phyloP scores from a whole-genome alignment of 441 rosid species.

The Adansonia rubrostipa region DNA sequence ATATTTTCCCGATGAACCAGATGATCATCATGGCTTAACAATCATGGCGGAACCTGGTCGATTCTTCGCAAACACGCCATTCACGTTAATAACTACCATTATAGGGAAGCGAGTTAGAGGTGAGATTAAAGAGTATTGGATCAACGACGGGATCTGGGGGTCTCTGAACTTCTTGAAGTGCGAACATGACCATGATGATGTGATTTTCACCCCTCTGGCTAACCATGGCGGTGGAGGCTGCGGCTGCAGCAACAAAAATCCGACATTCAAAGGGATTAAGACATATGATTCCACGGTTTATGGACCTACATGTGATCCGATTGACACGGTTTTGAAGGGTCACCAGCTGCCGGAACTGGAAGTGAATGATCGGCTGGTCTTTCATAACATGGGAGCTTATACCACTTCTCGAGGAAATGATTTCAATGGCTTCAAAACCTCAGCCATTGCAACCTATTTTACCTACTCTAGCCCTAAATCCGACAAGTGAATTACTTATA shows the following conservation, averaged over 20 bases:
- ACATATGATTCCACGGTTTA: conserved; percentile 37
- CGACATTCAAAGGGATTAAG: not conserved
- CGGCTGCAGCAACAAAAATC: no score
- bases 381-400: conserved; percentile 49
- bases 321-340: conserved; percentile 36
- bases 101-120: conserved; percentile 45
- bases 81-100: conserved; percentile 35
- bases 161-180: conserved; percentile 31
- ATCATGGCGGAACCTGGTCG: conserved; percentile 46
- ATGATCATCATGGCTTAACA: not conserved
- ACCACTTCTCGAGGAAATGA: conserved; percentile 35
- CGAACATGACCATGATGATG: conserved; percentile 31
- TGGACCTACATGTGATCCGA: conserved; percentile 46
- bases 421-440: conserved; percentile 44
- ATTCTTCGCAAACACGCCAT: conserved; percentile 37
- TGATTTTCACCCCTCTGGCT: conserved; percentile 32
- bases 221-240: no score
- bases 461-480: not conserved
- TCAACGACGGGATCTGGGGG: conserved; percentile 46
- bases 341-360: conserved; percentile 40
- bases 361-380: conserved; percentile 45
- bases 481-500: no score
- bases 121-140: conserved; percentile 42
- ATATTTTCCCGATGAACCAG: conserved; percentile 22
- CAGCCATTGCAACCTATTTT: conserved; percentile 27